Evolutionary conservation across 768 basidiomycete genomes (phyloP), one percentile per base, ranked within the genome.

Genomic region (Lactarius psammicola): DNA sequence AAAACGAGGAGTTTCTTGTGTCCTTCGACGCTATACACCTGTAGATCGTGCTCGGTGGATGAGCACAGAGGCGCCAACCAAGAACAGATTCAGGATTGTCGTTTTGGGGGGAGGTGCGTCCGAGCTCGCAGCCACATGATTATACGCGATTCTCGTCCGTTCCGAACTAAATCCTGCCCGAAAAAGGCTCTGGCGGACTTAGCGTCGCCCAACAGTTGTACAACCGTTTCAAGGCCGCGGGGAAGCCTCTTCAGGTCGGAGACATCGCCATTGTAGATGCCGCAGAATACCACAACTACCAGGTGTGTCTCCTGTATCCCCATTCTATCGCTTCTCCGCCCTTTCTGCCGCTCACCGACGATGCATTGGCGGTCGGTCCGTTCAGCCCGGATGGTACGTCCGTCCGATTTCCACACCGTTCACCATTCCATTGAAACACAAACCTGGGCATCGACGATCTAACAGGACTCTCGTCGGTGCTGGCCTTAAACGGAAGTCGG

Each of bases 251-350:
- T 42, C 84, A 81, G 49, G 75, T 80, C 23, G 90, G 87, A 28
- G 95, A 98, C 74, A 86, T 98, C 55, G 92, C 86, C 7, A 88
- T 98, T 62, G 77, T 97, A 36, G 96, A 98, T 73, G 84, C 84
- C 20, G 85, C 92, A 28, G 81, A 89, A 66, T 84, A 84, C 58
- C 95, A 98, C 76, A 85, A 92, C 75, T 98, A 96, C 78, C 88
- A 92, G 78, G 88, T 88, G 70, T 59, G 76, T 63, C 49, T 51
- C 23, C 49, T 51, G 49, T 46, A 30, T 40, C 63, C 59, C 54
- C 64, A n/a, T 31, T 44, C 0, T 42, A 33, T 26, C n/a, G 20
- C 56, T 59, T 26, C 33, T 36, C 20, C 23, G 20, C 15, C 9
- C n/a, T 10, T 34, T 31, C 28, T 58, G 46, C 18, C 26, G 8